Percentiles rank a stretch among this genome's conserved stretches.
phyloP scores from a whole-genome alignment of 768 basidiomycete genomes.

The Podaxis sp. region DNA sequence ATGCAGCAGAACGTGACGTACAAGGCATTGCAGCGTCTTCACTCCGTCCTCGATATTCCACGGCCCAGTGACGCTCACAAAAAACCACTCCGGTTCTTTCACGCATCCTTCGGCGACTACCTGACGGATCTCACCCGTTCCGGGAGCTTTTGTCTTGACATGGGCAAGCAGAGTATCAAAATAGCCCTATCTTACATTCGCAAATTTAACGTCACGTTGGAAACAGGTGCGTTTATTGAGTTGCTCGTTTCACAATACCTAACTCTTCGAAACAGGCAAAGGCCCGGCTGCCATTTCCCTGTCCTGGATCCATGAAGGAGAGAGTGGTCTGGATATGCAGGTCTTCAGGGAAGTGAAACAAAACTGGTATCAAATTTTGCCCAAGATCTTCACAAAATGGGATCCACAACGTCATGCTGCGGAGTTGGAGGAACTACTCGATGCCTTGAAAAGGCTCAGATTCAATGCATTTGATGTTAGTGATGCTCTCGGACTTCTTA shows the following conservation, averaged over 20 bases:
- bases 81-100: not conserved
- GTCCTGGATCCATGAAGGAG: not conserved
- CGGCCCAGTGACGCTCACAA: not conserved
- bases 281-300: not conserved
- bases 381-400: not conserved
- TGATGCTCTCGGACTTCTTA: conserved; percentile 1
- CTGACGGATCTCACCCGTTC: not conserved
- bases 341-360: not conserved
- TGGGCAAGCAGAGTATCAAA: not conserved
- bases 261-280: not conserved
- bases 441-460: not conserved
- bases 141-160: not conserved
- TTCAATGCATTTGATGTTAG: conserved; percentile 1
- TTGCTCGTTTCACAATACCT: too few species aligned
- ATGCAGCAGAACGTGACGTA: not conserved
- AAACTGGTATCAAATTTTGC: not conserved
- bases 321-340: not conserved
- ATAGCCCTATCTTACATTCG: not conserved
- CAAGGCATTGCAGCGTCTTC: not conserved
- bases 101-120: conserved; percentile 1
- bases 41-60: conserved; percentile 1
- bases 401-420: not conserved
- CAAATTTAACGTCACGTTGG: not conserved
- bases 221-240: not conserved
- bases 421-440: not conserved